phyloP scores from a whole-genome alignment of 306 rosid species.

The Malus orientalis region DNA sequence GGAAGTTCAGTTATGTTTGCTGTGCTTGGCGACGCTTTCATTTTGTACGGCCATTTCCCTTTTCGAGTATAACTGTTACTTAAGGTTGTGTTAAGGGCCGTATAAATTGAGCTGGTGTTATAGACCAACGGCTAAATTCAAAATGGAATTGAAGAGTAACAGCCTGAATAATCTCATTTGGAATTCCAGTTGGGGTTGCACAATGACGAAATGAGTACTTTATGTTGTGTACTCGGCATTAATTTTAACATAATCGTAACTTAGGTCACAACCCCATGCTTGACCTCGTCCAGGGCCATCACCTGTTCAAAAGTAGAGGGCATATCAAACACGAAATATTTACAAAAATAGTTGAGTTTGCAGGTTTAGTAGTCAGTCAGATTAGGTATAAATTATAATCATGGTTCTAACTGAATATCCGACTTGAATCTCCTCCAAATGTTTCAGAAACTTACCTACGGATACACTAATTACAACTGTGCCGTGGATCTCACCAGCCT shows the following conservation, averaged over 20 bases:
- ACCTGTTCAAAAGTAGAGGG: conserved; percentile 34
- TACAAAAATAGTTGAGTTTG: not conserved
- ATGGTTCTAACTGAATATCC: not conserved
- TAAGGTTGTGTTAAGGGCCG: not conserved
- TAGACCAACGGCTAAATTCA: not conserved
- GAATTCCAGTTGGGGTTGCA: not conserved
- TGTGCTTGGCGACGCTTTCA: no score
- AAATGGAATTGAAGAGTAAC: not conserved
- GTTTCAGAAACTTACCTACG: conserved; percentile 49
- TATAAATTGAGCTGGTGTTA: no score
- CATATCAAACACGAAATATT: not conserved
- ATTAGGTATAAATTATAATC: not conserved
- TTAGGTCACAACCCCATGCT: conserved; percentile 95
- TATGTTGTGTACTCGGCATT: conserved; percentile 86
- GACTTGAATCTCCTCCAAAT: not conserved
- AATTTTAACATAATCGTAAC: conserved; percentile 82
- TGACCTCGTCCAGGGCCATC: conserved; percentile 68
- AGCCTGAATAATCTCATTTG: not conserved
- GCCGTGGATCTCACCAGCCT: conserved; percentile 77
- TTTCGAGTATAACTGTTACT: not conserved
- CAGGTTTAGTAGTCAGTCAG: not conserved
- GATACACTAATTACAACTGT: conserved; percentile 65
- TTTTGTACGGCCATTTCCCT: no score
- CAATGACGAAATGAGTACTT: not conserved
- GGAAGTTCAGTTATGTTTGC: not conserved